Evolutionary conservation across 1,139 yeast genomes (phyloP).

Genomic region (Yamadazyma triangularis): DNA sequence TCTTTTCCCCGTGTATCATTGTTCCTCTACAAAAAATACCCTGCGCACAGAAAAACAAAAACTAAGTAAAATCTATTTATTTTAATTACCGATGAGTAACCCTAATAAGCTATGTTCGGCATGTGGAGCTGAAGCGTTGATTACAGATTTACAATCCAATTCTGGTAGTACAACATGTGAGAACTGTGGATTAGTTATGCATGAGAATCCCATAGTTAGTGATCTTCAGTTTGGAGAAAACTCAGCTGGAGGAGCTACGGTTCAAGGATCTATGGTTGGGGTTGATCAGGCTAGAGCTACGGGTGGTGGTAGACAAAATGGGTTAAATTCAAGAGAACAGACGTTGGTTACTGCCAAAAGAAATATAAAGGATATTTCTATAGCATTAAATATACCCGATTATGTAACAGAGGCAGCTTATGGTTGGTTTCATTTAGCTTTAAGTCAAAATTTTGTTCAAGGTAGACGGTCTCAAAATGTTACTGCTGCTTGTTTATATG

Average conservation of each 20-base stretch:
- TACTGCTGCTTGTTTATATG: slow-evolving; percentile 87
- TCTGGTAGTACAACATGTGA: slow-evolving; percentile 78
- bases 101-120: slow-evolving; percentile 16
- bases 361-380: slow-evolving; percentile 75
- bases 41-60: background rate
- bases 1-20: background rate
- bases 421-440: slow-evolving; percentile 84
- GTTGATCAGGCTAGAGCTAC: slow-evolving; percentile 82
- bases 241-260: slow-evolving; percentile 90
- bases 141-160: slow-evolving; percentile 42
- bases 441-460: slow-evolving; percentile 85
- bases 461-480: slow-evolving; percentile 95
- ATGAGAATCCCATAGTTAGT: slow-evolving; percentile 90
- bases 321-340: slow-evolving; percentile 83
- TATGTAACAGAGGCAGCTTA: slow-evolving; percentile 82
- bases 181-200: slow-evolving; percentile 80
- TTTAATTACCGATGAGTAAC: background rate
- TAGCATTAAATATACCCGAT: slow-evolving; percentile 74
- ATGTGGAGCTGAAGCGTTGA: slow-evolving; percentile 31
- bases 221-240: slow-evolving; percentile 94
- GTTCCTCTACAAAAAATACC: background rate
- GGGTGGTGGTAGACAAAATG: slow-evolving; percentile 58
- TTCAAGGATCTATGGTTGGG: slow-evolving; percentile 90
- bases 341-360: slow-evolving; percentile 78
- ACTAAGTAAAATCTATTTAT: background rate